phyloP scores from a whole-genome alignment of 176 grass and related monocot species.

The Cenchrus americanus region DNA sequence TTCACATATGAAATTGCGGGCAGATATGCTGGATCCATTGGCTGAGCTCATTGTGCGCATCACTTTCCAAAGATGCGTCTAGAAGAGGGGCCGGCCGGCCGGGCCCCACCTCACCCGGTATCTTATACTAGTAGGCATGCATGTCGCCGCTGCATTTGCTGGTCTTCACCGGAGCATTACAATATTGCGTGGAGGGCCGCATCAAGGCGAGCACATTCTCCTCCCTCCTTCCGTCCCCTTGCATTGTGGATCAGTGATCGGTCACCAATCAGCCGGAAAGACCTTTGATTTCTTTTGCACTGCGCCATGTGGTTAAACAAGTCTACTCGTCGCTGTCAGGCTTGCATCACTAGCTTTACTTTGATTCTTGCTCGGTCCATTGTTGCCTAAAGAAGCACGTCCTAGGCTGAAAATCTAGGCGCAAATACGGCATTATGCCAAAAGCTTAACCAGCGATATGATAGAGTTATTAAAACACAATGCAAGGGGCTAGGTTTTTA shows the following conservation, averaged over 20 bases:
- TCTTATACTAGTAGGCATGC: background rate
- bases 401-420: conserved; percentile 31
- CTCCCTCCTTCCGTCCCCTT: background rate
- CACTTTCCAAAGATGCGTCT: conserved; percentile 41
- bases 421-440: conserved; percentile 36
- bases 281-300: background rate
- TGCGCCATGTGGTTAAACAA: conserved; percentile 29
- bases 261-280: conserved; percentile 38
- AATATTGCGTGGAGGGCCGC: conserved; percentile 32
- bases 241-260: background rate
- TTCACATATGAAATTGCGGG: background rate
- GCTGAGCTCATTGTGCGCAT: background rate
- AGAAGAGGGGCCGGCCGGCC: conserved; percentile 22
- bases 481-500: background rate
- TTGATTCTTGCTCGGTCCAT: conserved; percentile 1
- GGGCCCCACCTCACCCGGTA: background rate
- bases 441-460: background rate
- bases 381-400: conserved; percentile 42
- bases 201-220: conserved; percentile 30
- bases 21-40: background rate
- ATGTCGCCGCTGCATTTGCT: conserved; percentile 5
- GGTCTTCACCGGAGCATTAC: conserved; percentile 39
- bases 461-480: conserved; percentile 1
- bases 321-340: conserved; percentile 26
- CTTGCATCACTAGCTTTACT: conserved; percentile 23